These are phyloP conservation scores for Acer saccharum DNA, from an alignment of 345 rosid species.

Conservation along the genomic window DNA sequence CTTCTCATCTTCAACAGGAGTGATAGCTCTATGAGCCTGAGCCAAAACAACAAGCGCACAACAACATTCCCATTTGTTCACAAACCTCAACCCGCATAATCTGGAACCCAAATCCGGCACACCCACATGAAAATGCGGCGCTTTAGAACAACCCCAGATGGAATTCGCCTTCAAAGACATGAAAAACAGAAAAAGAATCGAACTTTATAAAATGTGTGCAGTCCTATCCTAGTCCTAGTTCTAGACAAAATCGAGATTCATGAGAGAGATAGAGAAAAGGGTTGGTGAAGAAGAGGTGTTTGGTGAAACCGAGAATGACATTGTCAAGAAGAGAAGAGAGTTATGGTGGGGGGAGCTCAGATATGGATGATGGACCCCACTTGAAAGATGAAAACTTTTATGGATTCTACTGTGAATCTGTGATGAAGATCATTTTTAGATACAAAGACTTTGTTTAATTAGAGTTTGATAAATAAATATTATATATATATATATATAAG, in stretches of 20 bases:
- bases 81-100: constrained; percentile 38
- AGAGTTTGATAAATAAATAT: not conserved
- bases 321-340: constrained; percentile 15
- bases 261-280: not conserved
- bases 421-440: not conserved
- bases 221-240: not conserved
- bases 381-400: not conserved
- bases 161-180: constrained; percentile 66
- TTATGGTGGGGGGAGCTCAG: constrained; percentile 8
- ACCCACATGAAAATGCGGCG: constrained; percentile 35
- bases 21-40: constrained; percentile 48
- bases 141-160: constrained; percentile 55
- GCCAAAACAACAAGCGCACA: constrained; percentile 39
- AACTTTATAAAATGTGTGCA: constrained; percentile 21
- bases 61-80: constrained; percentile 49
- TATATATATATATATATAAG: not conserved
- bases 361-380: constrained; percentile 20
- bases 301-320: constrained; percentile 34
- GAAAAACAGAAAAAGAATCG: not conserved
- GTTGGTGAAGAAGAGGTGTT: constrained; percentile 8
- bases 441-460: not conserved
- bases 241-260: constrained; percentile 12
- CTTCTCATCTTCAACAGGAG: constrained; percentile 67
- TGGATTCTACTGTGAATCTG: not conserved
- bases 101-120: constrained; percentile 32